Conservation (phyloP, 768 basidiomycete species). For the Fomitopsis pulvina region DNA sequence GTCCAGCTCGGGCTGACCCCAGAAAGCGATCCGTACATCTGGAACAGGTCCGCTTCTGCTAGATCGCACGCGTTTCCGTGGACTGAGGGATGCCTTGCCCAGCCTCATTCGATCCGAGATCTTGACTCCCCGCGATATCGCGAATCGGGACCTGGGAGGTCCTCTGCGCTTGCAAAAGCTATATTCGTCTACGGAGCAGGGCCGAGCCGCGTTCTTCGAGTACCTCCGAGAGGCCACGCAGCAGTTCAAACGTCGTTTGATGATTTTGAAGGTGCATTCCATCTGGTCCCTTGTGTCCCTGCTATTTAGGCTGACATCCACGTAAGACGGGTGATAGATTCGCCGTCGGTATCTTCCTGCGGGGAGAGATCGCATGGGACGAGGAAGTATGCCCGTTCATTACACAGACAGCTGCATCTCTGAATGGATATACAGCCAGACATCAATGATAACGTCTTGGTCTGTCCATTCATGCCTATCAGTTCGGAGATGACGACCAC, state of each 20-base stretch:
- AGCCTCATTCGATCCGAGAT: conserved; percentile 58
- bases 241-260: conserved; percentile 50
- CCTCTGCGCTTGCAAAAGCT: conserved; percentile 54
- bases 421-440: conserved; percentile 30
- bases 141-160: conserved; percentile 41
- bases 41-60: conserved; percentile 35
- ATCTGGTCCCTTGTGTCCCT: background rate
- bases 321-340: conserved; percentile 55
- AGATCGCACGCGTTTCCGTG: background rate
- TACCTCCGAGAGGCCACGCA: conserved; percentile 50
- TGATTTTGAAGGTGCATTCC: conserved; percentile 46
- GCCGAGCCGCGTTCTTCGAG: conserved; percentile 53
- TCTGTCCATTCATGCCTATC: conserved; percentile 54
- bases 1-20: conserved; percentile 33
- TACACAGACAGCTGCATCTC: background rate
- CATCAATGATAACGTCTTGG: conserved; percentile 51
- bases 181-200: conserved; percentile 49
- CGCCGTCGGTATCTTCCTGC: conserved; percentile 55
- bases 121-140: conserved; percentile 42
- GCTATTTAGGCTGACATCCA: background rate
- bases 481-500: conserved; percentile 41
- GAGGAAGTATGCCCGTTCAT: conserved; percentile 14
- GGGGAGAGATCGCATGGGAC: conserved; percentile 46
- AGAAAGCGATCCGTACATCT: conserved; percentile 41
- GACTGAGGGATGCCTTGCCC: background rate